Evolutionary conservation across 805 yeast genomes (phyloP).

Genomic region (Lachancea cidri): DNA sequence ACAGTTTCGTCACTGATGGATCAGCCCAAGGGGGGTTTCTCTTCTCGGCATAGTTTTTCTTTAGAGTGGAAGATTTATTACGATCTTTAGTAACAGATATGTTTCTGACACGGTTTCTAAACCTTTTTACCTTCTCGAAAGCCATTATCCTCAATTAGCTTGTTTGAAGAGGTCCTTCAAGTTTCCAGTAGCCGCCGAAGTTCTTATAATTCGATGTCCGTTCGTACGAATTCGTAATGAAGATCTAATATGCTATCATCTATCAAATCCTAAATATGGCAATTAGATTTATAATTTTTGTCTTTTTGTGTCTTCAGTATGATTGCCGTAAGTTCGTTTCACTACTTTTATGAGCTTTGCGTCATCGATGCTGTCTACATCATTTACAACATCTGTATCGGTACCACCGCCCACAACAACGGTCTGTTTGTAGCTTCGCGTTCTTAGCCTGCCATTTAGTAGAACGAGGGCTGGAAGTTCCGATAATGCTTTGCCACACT

Average conservation of each 20-base stretch:
- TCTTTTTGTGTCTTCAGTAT: not conserved
- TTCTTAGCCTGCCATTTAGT: conserved; percentile 68
- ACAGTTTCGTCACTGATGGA: not conserved
- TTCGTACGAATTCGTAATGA: too few relatives aligned
- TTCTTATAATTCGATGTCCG: too few relatives aligned
- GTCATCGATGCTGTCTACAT: conserved; percentile 14
- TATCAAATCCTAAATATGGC: too few relatives aligned
- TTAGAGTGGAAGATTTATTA: too few relatives aligned
- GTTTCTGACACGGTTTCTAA: conserved; percentile 5
- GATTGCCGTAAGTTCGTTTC: conserved; percentile 10
- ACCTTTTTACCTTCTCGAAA: conserved; percentile 2
- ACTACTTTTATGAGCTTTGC: conserved; percentile 19
- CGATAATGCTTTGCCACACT: conserved; percentile 55
- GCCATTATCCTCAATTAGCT: too few relatives aligned
- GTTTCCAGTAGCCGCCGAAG: too few relatives aligned
- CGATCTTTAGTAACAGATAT: not conserved
- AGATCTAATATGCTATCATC: too few relatives aligned
- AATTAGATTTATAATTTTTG: not conserved
- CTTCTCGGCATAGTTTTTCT: not conserved
- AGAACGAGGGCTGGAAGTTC: conserved; percentile 60
- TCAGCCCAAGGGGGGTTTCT: not conserved
- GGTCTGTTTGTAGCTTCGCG: conserved; percentile 73
- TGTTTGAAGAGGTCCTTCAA: too few relatives aligned
- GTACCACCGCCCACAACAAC: conserved; percentile 48
- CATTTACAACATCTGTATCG: conserved; percentile 29